These are phyloP conservation scores for Capsicum baccatum DNA, from an alignment of 257 asterid species.

Conservation along the genomic window DNA sequence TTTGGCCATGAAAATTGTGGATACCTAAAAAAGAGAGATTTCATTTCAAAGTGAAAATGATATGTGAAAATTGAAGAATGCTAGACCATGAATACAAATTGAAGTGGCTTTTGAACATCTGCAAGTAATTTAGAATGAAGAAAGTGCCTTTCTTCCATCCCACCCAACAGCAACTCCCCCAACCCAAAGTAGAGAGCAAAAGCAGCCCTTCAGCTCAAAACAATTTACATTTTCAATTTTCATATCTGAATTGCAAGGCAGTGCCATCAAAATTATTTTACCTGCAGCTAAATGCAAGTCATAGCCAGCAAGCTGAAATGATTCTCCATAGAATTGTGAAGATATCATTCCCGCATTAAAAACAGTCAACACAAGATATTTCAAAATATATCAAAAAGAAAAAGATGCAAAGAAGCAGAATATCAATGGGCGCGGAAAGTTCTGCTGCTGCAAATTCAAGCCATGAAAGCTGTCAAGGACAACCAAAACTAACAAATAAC, in stretches of 20 bases:
- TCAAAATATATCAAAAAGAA: background rate
- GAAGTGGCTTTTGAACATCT: too few species aligned
- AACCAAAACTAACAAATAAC: background rate
- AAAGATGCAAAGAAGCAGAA: background rate
- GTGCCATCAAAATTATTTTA: background rate
- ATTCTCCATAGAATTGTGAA: background rate
- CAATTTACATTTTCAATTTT: too few species aligned
- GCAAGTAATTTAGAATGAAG: too few species aligned
- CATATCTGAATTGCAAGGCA: background rate
- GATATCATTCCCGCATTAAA: background rate
- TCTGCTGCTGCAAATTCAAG: background rate
- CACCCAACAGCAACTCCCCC: too few species aligned
- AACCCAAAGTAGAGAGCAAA: too few species aligned
- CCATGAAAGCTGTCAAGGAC: background rate
- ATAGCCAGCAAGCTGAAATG: background rate
- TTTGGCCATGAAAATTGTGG: too few species aligned
- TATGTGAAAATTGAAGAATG: too few species aligned
- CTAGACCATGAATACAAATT: too few species aligned
- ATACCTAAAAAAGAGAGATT: too few species aligned
- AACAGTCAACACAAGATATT: background rate
- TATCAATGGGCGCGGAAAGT: background rate
- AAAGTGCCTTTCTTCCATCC: too few species aligned
- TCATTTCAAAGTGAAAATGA: too few species aligned
- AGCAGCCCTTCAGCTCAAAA: too few species aligned
- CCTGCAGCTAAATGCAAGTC: background rate